These are phyloP conservation scores for Nepenthes alata DNA, from an alignment of 179 eudicot species.

Conservation along the genomic window DNA sequence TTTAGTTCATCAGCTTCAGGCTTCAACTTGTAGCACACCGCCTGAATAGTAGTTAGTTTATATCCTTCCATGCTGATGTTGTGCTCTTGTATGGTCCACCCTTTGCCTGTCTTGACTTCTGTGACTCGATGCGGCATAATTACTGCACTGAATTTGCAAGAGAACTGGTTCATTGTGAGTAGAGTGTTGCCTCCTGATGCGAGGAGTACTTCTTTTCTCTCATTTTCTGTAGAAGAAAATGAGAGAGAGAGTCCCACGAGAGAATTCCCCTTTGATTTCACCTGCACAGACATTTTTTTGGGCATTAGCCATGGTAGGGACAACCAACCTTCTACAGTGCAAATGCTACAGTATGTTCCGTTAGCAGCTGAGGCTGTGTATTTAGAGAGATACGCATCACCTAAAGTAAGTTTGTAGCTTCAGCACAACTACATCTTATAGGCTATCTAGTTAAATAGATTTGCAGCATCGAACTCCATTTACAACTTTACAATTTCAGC, in stretches of 20 bases:
- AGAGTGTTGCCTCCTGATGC: slow-evolving; percentile 49
- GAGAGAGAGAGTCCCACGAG: slow-evolving; percentile 58
- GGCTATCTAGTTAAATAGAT: too few species aligned
- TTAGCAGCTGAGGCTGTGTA: too few species aligned
- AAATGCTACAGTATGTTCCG: too few species aligned
- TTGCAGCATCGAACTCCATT: too few species aligned
- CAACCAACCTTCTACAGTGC: too few species aligned
- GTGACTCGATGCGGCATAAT: slow-evolving; percentile 50
- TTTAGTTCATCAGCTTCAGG: slow-evolving; percentile 11
- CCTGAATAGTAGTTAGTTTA: slow-evolving; percentile 46
- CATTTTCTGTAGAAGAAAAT: slow-evolving; percentile 26
- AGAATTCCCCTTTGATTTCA: slow-evolving; percentile 58
- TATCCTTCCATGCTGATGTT: slow-evolving; percentile 42
- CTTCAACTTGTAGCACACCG: slow-evolving; percentile 49
- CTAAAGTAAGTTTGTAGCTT: too few species aligned
- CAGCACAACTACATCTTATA: too few species aligned
- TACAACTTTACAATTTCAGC: too few species aligned
- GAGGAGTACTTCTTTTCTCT: slow-evolving; percentile 40
- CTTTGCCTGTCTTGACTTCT: slow-evolving; percentile 26
- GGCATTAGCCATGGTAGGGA: background rate
- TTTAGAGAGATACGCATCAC: too few species aligned
- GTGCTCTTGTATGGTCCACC: slow-evolving; percentile 58
- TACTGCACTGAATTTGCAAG: slow-evolving; percentile 42
- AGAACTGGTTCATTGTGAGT: slow-evolving; percentile 38
- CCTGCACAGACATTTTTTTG: slow-evolving; percentile 27